Evolutionary conservation across 495 filamentous ascomycete species (phyloP), one percentile per base, ranked within the genome.

Genomic region (Hypoxylon rickii): DNA sequence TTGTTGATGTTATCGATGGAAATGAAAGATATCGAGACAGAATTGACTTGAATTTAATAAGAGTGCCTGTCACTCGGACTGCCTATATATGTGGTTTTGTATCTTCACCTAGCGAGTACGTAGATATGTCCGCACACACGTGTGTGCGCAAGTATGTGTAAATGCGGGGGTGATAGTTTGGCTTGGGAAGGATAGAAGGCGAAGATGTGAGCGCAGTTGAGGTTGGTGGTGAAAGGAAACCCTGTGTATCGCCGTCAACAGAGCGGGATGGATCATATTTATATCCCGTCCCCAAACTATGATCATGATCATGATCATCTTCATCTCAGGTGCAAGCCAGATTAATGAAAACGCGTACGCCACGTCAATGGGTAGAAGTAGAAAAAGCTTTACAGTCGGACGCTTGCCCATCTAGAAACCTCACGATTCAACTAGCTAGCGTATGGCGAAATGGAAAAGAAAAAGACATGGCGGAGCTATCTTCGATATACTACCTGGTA

Each of bases 311-410:
- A 36, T 50, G 51, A 61, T 61, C 38, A 34, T 5, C 3, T 36
- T n/a, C n/a, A n/a, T n/a, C n/a, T n/a, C n/a, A n/a, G 32, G 6
- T 6, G 18, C 34, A 18, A 13, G 4, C 33, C 31, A 21, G 8
- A 37, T 44, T 33, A 6, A 45, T 2, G 2, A 45, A 31, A 26
- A 52, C 17, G 29, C 40, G 46, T 33, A 50, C 39, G 53, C 36
- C 52, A 57, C 53, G 53, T 63, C 31, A 44, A 52, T 17, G 36
- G 8, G 31, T 24, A 17, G 24, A 63, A 63, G 53, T 63, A 58
- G 59, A 63, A 58, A 63, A 63, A 63, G 52, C 19, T 44, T 31
- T 15, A 51, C 41, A 47, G 52, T 58, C 48, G 53, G 37, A 53
- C 31, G 32, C 34, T 44, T n/a, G n/a, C n/a, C n/a, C n/a, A n/a